Percentiles rank a stretch among this genome's conserved stretches.
Evolutionary conservation across 1,284 basidiomycete genomes (phyloP).

Genomic region (Cutaneotrichosporon sp.): DNA sequence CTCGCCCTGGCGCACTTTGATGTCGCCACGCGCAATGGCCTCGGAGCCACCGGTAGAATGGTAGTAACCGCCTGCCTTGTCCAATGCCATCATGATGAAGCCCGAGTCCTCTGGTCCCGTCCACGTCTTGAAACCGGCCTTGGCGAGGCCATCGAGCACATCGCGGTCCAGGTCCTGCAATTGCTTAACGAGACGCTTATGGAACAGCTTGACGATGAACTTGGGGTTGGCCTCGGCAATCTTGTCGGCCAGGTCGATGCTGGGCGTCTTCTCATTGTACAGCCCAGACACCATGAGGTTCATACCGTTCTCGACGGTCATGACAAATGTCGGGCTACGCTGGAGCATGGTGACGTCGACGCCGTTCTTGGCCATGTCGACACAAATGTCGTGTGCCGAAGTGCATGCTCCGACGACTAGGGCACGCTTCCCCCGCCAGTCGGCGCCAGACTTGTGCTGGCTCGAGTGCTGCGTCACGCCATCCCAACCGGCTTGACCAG

Average conservation of each 20-base stretch:
- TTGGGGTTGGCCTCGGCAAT: conserved; percentile 26
- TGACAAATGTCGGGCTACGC: conserved; percentile 59
- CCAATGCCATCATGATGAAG: conserved; percentile 45
- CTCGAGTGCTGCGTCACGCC: conserved; percentile 59
- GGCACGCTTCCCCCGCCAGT: conserved; percentile 58
- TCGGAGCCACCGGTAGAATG: conserved; percentile 58
- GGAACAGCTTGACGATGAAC: conserved; percentile 50
- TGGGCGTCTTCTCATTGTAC: conserved; percentile 48
- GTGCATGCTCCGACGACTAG: conserved; percentile 60
- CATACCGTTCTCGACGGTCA: conserved; percentile 54
- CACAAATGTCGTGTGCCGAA: conserved; percentile 52
- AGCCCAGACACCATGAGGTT: conserved; percentile 42
- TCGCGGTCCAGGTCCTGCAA: conserved; percentile 57
- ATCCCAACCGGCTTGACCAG: conserved; percentile 53
- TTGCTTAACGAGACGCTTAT: conserved; percentile 48
- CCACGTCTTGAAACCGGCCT: conserved; percentile 59
- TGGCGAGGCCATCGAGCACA: conserved; percentile 55
- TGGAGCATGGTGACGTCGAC: conserved; percentile 61
- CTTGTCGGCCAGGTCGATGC: conserved; percentile 54
- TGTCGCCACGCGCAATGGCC: conserved; percentile 62
- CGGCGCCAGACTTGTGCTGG: conserved; percentile 53
- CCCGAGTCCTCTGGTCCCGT: conserved; percentile 53
- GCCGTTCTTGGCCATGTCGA: conserved; percentile 52
- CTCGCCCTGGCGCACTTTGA: conserved; percentile 65
- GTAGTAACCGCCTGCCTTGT: conserved; percentile 49